These are phyloP conservation scores for Tylopilus felleus DNA, from an alignment of 768 basidiomycete genomes.

Conservation along the genomic window DNA sequence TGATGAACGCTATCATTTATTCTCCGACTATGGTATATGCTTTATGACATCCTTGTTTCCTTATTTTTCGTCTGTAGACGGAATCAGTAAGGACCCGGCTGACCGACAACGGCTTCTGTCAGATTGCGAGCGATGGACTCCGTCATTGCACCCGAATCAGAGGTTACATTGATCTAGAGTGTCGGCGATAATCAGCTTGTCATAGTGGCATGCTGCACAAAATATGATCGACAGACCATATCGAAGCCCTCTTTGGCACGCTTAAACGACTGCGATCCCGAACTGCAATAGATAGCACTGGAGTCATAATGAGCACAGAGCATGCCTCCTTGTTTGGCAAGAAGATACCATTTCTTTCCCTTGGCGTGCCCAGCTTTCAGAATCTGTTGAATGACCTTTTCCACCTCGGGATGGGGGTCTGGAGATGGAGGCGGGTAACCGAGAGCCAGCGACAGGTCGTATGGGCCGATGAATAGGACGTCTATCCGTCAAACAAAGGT, in stretches of 20 bases:
- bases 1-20: background rate
- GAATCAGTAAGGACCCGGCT: slow-evolving; percentile 7
- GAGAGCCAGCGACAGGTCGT: slow-evolving; percentile 61
- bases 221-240: background rate
- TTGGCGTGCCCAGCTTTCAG: slow-evolving; percentile 46
- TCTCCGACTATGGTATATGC: background rate
- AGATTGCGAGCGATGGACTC: slow-evolving; percentile 30
- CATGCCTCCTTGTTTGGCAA: background rate
- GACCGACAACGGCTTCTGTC: slow-evolving; percentile 19
- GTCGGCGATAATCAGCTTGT: background rate
- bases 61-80: background rate
- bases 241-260: slow-evolving; percentile 47
- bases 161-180: slow-evolving; percentile 33
- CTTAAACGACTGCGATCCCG: slow-evolving; percentile 41
- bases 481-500: slow-evolving; percentile 28
- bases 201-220: no score
- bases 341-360: slow-evolving; percentile 61
- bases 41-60: background rate
- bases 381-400: slow-evolving; percentile 54
- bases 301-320: background rate
- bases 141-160: slow-evolving; percentile 28
- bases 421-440: slow-evolving; percentile 61
- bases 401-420: slow-evolving; percentile 62
- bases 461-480: slow-evolving; percentile 63
- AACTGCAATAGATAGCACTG: slow-evolving; percentile 49